Evolutionary conservation across 371 early-diverging fungal genomes (phyloP).

Genomic region (Caulochytrium protostelioides): DNA sequence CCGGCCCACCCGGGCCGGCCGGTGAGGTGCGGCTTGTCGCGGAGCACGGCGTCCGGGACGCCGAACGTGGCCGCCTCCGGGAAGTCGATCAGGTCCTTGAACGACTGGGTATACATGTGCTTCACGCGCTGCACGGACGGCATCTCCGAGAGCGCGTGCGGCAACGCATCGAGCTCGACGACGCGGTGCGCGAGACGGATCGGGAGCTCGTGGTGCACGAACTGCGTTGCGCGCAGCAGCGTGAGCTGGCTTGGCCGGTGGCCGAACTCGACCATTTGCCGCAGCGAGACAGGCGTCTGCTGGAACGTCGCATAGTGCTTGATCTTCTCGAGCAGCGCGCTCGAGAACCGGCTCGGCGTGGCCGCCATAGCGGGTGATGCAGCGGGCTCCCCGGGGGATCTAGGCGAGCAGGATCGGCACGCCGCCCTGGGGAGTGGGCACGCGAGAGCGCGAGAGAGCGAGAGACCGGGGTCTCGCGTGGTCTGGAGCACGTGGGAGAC

Average conservation of each 20-base stretch:
- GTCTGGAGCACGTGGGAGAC: no score
- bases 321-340: conserved; percentile 12
- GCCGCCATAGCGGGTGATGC: no score
- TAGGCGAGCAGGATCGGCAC: no score
- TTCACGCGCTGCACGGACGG: conserved; percentile 75
- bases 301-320: conserved; percentile 30
- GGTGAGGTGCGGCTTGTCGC: conserved; percentile 2
- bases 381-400: no score
- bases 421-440: no score
- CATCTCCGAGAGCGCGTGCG: conserved; percentile 64
- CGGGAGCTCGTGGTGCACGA: conserved; percentile 79
- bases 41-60: conserved; percentile 6
- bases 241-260: conserved; percentile 59
- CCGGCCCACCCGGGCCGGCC: no score
- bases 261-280: conserved; percentile 85
- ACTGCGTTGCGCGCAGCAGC: conserved; percentile 70
- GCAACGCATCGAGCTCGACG: conserved; percentile 79
- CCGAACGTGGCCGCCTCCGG: conserved; percentile 30
- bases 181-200: conserved; percentile 89
- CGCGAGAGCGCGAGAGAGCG: no score
- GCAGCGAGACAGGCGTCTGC: conserved; percentile 73
- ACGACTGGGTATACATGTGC: conserved; percentile 85
- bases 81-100: conserved; percentile 55
- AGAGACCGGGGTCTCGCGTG: no score
- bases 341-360: no score